Evolutionary conservation across 2,329 filamentous ascomycete species (phyloP), one percentile per base, ranked within the genome.

Genomic region (Paracamarosporium sp.): DNA sequence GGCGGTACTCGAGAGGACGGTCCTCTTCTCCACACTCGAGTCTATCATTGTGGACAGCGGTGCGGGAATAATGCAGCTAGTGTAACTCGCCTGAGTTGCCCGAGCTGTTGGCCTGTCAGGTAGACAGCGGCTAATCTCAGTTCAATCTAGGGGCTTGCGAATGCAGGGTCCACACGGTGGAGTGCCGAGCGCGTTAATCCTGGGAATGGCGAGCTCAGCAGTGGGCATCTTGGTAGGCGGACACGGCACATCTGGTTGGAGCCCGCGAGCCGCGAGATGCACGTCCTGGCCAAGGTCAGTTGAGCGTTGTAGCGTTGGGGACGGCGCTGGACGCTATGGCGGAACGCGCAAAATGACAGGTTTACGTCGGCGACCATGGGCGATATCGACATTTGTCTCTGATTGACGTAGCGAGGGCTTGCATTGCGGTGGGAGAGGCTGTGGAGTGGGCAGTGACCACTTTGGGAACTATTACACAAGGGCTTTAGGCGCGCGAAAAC

Each of bases 121-220:
- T 20, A 12, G 20, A 17, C 24, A 24, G 36, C 36, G 20, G 48
- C 48, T 41, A 51, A 43, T 51, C 28, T 41, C n/a, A 5, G n/a
- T 41, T 51, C 35, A 31, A 15, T 33, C 48, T 51, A 31, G 48
- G 22, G 48, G 17, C 27, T 38, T 24, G 36, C 36, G 48, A 30
- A 51, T 51, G 48, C 48, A 51, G 48, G 35, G 48, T 51, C 48
- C 36, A 27, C 44, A 50, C 47, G 22, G 24, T 50, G 25, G 48
- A 43, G 36, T 41, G 36, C 48, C 48, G 36, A 51, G 48, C 25
- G 48, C 22, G 35, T n/a, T 31, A 41, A 40, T 36, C 47, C 36
- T 40, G 35, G 11, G n/a, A 24, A 5, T 20, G 43, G 13, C 43
- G 15, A 30, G 15, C 4, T 27, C 22, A 20, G 33, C 22, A 20